These are phyloP conservation scores for Wickerhamomyces pijperi DNA, from an alignment of 805 yeast genomes.

Conservation along the genomic window DNA sequence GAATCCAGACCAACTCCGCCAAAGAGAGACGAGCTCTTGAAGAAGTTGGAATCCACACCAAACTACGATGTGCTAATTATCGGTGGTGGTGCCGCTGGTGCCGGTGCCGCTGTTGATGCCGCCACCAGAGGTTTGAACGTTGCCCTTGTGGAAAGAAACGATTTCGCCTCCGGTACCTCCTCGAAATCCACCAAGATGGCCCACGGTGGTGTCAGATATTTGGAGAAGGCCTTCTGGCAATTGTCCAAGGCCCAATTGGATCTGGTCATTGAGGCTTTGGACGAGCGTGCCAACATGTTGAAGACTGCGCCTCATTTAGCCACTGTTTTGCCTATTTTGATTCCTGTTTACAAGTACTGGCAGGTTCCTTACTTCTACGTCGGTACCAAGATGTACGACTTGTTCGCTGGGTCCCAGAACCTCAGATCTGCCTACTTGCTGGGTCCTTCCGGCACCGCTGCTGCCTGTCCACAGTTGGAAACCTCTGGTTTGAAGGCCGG, in stretches of 20 bases:
- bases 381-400: conserved; percentile 86
- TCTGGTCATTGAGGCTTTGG: conserved; percentile 79
- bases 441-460: conserved; percentile 52
- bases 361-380: conserved; percentile 88
- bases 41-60: conserved; percentile 34
- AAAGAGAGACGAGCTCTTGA: conserved; percentile 39
- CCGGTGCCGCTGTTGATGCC: conserved; percentile 91
- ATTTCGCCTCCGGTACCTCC: conserved; percentile 87
- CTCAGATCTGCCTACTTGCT: conserved; percentile 68
- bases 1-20: conserved; percentile 42
- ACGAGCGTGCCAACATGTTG: conserved; percentile 77
- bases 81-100: conserved; percentile 96
- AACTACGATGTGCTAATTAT: conserved; percentile 74
- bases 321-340: conserved; percentile 79
- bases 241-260: conserved; percentile 82
- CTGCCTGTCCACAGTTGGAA: conserved; percentile 80
- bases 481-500: conserved; percentile 74
- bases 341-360: conserved; percentile 95
- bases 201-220: conserved; percentile 93
- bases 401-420: conserved; percentile 85
- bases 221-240: conserved; percentile 91
- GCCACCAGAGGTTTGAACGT: conserved; percentile 84
- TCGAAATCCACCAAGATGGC: conserved; percentile 94
- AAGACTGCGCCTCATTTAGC: conserved; percentile 89
- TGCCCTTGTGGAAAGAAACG: conserved; percentile 75